These are phyloP conservation scores for Hypomontagnella monticulosa DNA, from an alignment of 495 filamentous ascomycete species.

Conservation along the genomic window DNA sequence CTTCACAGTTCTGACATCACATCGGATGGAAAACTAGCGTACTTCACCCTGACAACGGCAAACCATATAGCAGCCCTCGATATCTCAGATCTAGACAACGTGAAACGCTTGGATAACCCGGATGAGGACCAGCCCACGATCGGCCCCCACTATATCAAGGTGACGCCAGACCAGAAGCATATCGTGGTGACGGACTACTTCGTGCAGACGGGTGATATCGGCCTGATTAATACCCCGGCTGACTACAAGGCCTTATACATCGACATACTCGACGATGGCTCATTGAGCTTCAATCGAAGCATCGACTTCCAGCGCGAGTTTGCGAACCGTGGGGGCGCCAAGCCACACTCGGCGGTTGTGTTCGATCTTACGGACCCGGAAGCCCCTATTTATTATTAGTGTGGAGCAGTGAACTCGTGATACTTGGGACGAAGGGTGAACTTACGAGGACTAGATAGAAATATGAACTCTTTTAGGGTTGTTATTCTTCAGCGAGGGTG, in stretches of 20 bases:
- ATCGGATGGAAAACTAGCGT: slow-evolving; percentile 66
- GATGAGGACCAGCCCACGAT: slow-evolving; percentile 66
- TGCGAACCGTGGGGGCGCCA: slow-evolving; percentile 63
- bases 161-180: slow-evolving; percentile 71
- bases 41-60: slow-evolving; percentile 68
- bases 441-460: no score
- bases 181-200: slow-evolving; percentile 72
- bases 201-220: slow-evolving; percentile 69
- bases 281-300: slow-evolving; percentile 64
- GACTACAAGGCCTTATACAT: slow-evolving; percentile 72
- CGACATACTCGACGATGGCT: slow-evolving; percentile 64
- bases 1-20: slow-evolving; percentile 60
- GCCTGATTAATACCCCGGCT: slow-evolving; percentile 68
- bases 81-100: slow-evolving; percentile 67
- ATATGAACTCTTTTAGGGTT: no score
- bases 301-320: slow-evolving; percentile 67
- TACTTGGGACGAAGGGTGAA: not conserved
- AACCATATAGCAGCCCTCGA: slow-evolving; percentile 73
- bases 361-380: slow-evolving; percentile 66
- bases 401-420: no score
- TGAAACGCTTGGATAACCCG: slow-evolving; percentile 69
- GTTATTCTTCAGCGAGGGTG: no score
- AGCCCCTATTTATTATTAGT: slow-evolving; percentile 53
- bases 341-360: slow-evolving; percentile 67
- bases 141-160: slow-evolving; percentile 71